phyloP scores from a whole-genome alignment of 495 filamentous ascomycete genomes.

The Talaromyces wortmannii region DNA sequence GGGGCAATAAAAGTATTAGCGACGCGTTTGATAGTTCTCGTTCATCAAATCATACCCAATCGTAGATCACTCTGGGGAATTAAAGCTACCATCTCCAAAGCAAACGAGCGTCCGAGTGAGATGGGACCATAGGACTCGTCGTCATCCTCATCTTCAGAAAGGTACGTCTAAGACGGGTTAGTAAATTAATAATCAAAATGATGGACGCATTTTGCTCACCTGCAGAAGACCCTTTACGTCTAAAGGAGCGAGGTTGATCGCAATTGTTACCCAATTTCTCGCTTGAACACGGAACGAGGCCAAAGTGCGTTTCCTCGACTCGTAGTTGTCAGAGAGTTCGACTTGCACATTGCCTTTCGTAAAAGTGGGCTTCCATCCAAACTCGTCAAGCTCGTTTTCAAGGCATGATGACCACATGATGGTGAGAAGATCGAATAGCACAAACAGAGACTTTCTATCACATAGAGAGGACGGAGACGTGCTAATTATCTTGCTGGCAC shows the following conservation, averaged over 20 bases:
- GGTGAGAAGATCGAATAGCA: constrained; percentile 81
- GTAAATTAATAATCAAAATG: background rate
- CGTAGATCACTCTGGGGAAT: constrained; percentile 87
- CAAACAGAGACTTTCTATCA: constrained; percentile 82
- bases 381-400: constrained; percentile 89
- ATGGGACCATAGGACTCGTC: constrained; percentile 73
- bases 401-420: constrained; percentile 94
- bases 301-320: constrained; percentile 68
- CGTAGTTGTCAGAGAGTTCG: constrained; percentile 87
- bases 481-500: constrained; percentile 75
- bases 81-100: constrained; percentile 80
- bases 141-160: constrained; percentile 88
- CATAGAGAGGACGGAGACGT: constrained; percentile 86
- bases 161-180: constrained; percentile 57
- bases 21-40: background rate
- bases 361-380: constrained; percentile 75
- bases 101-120: constrained; percentile 90
- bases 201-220: constrained; percentile 15
- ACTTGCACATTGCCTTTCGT: constrained; percentile 67
- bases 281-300: constrained; percentile 70
- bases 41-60: constrained; percentile 40
- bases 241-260: constrained; percentile 81
- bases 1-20: background rate
- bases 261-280: constrained; percentile 69
- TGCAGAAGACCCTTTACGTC: constrained; percentile 91